Evolutionary conservation across 1,284 basidiomycete genomes (phyloP), one percentile per base, ranked within the genome.

Genomic region (Cryptococcus sp.): DNA sequence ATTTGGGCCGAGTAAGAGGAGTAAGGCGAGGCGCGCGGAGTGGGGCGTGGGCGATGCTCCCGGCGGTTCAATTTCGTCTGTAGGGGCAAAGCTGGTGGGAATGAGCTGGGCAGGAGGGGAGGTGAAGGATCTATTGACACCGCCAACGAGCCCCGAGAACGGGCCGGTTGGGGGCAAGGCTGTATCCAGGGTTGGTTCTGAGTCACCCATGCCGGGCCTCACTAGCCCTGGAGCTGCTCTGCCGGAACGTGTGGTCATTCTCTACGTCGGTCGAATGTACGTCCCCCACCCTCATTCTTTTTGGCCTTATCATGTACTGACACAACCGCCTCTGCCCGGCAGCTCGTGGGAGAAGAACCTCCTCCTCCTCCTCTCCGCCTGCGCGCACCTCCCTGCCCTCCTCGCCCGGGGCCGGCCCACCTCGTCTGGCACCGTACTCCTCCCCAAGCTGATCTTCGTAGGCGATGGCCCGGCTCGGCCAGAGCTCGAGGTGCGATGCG

Each of bases 321-420:
- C 15, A 24, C 38, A 38, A 11, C n/a, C 46, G 35, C 23, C 24
- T 21, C 3, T 8, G 20, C 15, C 43, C 9, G n/a, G 5, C 55
- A 76, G 75, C 24, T 80, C 79, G 2, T 82, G 81, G 80, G 82
- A 84, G 69, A 84, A 84, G 72, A 84, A 84, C 65, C 78, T 84
- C 2, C 73, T 79, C n/a, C 76, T 84, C 6, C 72, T 84, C 5
- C 77, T 83, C 48, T 74, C 79, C 49, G 80, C 82, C 1, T 81
- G 80, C 64, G 63, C 67, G 5, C 58, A 71, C 5, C 68, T 82
- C 3, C 65, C 69, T 1, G 51, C 46, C 0, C 20, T 67, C 33
- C 53, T 75, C 6, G 62, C 62, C 0, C 47, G 52, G 18, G 67
- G 28, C 18, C 33, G 15, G n/a, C 35, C 46, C 28, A 18, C 12